Evolutionary conservation across 768 basidiomycete genomes (phyloP), one percentile per base, ranked within the genome.

Genomic region (Calocybe gangraenosa): DNA sequence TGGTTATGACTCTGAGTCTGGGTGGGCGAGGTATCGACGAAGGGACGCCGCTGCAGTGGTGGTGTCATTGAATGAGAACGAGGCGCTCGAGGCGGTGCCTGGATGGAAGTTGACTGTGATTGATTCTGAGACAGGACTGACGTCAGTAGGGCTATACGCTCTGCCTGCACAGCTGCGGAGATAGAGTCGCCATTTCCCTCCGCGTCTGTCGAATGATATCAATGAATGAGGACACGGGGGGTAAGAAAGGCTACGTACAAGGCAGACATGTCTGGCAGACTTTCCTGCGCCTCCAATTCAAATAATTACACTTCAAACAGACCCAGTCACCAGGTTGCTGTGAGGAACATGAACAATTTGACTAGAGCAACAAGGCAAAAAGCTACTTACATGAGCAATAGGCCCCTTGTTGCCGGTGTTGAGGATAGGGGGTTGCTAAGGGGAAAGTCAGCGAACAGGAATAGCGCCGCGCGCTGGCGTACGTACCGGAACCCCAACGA

Each of bases 191-290:
- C 87, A 54, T 92, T 91, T 1, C 89, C 89, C 58, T 92, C 89
- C 10, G 89, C 89, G 52, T 90, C 87, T 90, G 49, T 37, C 35
- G 44, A 18, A 37, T 42, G 28, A 37, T 38, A 38, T 38, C 22
- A 44, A 42, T 28, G 11, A 28, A 11, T 28, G 11, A 28, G 25
- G 11, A 30, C 22, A 37, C 32, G 19, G 41, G 43, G 46, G 48
- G 47, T 33, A 18, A 46, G 75, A 28, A 28, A 28, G 25, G 25
- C 11, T 5, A 28, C 83, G 52, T 56, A 88, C 87, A 91, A 38
- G 89, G 88, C 49, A 80, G 78, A 64, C 89, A 92, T 8, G 87
- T 90, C 71, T 92, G 89, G 67, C 89, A 92, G 48, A 92, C 90
- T 64, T 92, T 92, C 44, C 89, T 70, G 47, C 89, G 68, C 52